Base-by-base conservation (phyloP, 192 early-diverging fungal genomes). In the Thamnidium elegans region DNA sequence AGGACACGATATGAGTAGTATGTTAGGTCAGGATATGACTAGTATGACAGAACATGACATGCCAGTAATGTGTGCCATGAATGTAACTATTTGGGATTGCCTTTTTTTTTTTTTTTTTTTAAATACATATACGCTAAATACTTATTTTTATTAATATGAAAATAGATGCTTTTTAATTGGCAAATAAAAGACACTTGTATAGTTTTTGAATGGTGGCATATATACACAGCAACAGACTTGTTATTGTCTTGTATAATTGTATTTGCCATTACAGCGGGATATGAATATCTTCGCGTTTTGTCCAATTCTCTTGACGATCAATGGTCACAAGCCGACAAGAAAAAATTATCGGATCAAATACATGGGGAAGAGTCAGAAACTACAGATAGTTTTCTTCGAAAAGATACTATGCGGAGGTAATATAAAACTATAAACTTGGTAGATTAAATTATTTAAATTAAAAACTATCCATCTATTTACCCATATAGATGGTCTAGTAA, bases 131-230 rank as follows among this genome's bases (percentile, higher is more conserved):
- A 7, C 44, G 17, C 43, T 4, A 36, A 9, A 63, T n/a, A 50
- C 50, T 13, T 3, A 15, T 30, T 46, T 42, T 19, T 50, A 50
- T 47, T 64, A 3, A 3, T 14, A 32, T 47, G 3, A n/a, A 11
- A 54, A 56, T 79, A 86, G 77, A 91, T 91, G 89, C 68, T 87
- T 2, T 83, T 91, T 61, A 91, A 89, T 71, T 91, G 86, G 87
- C 69, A 79, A 59, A 84, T 79, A 8, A 79, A 87, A 53, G 87
- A 89, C 67, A 80, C 88, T 3, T 91, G 89, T 43, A 78, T 91
- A 44, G 69, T 91, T 3, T 89, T 88, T 70, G 77, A 82, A 63
- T 89, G 81, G 62, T 91, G 87, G 89, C 84, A 80, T 50, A 81
- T 88, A 63, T 76, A 83, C 54, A 79, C 78, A 8, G 66, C 71